Base-by-base conservation (phyloP, 495 filamentous ascomycete species). In the Hypoxylon fuscum region DNA sequence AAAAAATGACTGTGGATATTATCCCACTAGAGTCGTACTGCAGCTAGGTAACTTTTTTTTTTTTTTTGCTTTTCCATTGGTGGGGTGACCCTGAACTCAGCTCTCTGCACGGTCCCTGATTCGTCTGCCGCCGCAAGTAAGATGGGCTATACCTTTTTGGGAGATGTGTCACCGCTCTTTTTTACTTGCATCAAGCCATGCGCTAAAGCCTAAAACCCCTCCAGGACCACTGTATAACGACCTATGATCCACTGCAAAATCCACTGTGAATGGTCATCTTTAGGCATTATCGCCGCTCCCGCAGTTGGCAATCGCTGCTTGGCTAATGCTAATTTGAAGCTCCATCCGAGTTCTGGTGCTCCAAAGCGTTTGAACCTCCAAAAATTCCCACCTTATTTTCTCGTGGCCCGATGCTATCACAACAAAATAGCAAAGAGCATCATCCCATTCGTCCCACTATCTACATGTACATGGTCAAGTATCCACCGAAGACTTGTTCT, bases 51-150 rank as follows among this genome's bases (percentile, higher is more conserved):
- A 40, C 48, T 68, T 68, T 73, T 69, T 72, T 64, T 68, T 50
- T 69, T 66, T 51, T 62, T 70, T 57, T 75, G 74, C 72, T 27
- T 46, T 41, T 48, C 72, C 59, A 52, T 63, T 48, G 59, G 64
- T 63, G 66, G 68, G 62, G 55, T 59, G 55, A 54, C 34, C 54
- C 52, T 60, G 50, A 40, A 57, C 51, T 66, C 35, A 34, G 17
- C 54, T 50, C 54, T 50, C 25, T 50, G 27, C 48, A 51, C 38
- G 40, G 49, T 6, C 59, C 61, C 51, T 63, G 64, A 59, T 63
- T 68, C 32, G 59, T 50, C 42, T 51, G 25, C 37, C 47, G 38
- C 50, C 44, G 37, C 40, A 20, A n/a, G 50, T 34, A 18, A 44
- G 47, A 52, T 40, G 38, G 34, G 9, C 61, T 53, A 53, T 29